Base-by-base conservation (phyloP, 768 basidiomycete species). In the Hericium coralloides region DNA sequence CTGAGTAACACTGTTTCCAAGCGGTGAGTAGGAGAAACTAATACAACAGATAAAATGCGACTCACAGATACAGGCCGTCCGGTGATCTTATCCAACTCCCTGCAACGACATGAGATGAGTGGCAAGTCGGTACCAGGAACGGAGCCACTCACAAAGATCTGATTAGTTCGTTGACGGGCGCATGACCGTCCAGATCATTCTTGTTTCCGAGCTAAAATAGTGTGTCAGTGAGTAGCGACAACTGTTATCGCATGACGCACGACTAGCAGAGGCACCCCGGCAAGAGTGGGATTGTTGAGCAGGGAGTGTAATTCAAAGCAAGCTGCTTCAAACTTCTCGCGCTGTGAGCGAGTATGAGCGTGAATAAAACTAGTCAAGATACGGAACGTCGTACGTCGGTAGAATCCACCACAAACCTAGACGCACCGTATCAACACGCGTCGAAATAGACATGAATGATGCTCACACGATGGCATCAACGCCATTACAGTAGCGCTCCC, bases 401-500 rank as follows among this genome's bases (percentile, higher is more conserved):
- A 3, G 94, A 89, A 68, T 97, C 94, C 20, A 97, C 88, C n/a
- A 97, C 89, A 65, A 92, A 95, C 18, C 93, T 95, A 65, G 37
- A 55, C n/a, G 23, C 39, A 14, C 3, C 22, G 38, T 31, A 14
- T 25, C 9, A 52, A 57, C 22, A 31, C 41, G 31, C n/a, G 18
- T 6, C 14, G 48, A 31, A 23, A 23, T 43, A 25, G 56, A 55
- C 38, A 12, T 25, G 6, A 22, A 43, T 18, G 49, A 14, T 4
- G 69, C 88, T 65, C 69, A 95, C 92, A 95, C 81, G 38, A 97
- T 85, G 23, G 94, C 94, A 66, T 95, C 92, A 1, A 92, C 92
- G 9, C 93, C 94, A 60, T 86, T 82, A 70, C 92, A 94, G 70
- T 95, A 97, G 47, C 94, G 78, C 70, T 94, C 92, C 91, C 92